Base-by-base conservation (phyloP, 176 grass and related monocot genomes). In the Alopecurus myosuroides region DNA sequence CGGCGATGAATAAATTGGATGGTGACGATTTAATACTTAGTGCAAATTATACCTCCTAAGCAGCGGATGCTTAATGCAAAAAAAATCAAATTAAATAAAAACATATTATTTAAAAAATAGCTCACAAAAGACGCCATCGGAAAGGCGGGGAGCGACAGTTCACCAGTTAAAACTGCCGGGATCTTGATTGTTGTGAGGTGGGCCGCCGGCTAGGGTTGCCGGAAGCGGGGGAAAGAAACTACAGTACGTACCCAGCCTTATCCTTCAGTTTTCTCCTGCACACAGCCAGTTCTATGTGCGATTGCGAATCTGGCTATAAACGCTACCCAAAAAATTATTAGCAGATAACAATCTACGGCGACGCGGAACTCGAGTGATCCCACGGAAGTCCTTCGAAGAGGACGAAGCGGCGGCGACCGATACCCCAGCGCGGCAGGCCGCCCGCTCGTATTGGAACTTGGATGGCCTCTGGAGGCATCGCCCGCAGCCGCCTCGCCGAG, bases 401-500 rank as follows among this genome's bases (percentile, higher is more conserved):
- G 65, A 70, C 12, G 60, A 66, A 66, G 60, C 60, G 44, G 60
- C 78, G 60, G 57, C 52, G 52, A 22, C 52, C 37, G 8, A 6
- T 14, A 28, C 53, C 19, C 33, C 63, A 14, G 31, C 30, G 34
- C 61, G 1, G 67, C 36, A 53, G 17, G 5, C 55, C 26, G 67
- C 50, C 44, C 35, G 35, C 69, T 30, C 41, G 50, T 20, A 36
- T 61, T 28, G 29, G 62, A 60, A 30, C 56, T 58, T 37, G 56
- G 78, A 84, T 89, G 80, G 88, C 85, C 66, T 90, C 92, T 40
- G 92, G 92, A 78, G 88, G 88, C 64, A 87, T 97, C 74, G 94
- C 92, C 63, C 89, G 92, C 82, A 67, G 88, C 42, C 91, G 94
- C 51, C 92, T 97, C 17, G 80, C 92, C 4, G 94, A 97, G 79